A percentile compares a stretch with the other conserved stretches of the same genome.
Evolutionary conservation across 2,329 filamentous ascomycete genomes (phyloP).

Genomic region (Hymenoscyphus infarciens): DNA sequence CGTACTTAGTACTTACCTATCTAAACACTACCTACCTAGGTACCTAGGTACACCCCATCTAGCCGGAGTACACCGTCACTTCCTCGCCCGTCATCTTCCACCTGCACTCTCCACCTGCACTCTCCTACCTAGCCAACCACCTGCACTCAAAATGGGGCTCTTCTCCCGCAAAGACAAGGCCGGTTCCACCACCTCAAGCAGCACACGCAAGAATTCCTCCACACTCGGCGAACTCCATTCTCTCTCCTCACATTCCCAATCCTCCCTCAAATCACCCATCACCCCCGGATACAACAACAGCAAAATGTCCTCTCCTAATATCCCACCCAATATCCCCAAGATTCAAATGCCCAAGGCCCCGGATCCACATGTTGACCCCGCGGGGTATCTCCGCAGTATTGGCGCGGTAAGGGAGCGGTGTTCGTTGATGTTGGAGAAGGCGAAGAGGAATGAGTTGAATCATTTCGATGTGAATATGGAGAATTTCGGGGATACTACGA

Average conservation of each 20-base stretch:
- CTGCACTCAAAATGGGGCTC: constrained; percentile 28
- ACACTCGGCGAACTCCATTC: constrained; percentile 27
- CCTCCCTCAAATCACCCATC: constrained; percentile 31
- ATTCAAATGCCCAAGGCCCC: constrained; percentile 79
- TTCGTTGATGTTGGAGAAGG: constrained; percentile 58
- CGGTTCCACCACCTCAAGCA: constrained; percentile 21
- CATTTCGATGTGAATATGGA: constrained; percentile 69
- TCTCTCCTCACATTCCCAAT: constrained; percentile 26
- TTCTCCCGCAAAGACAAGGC: constrained; percentile 33
- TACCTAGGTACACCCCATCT: too few relatives aligned
- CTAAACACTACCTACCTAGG: too few relatives aligned
- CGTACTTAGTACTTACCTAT: too few relatives aligned
- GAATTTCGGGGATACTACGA: constrained; percentile 65
- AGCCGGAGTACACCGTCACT: neutral
- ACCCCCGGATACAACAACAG: constrained; percentile 29
- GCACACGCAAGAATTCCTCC: constrained; percentile 27
- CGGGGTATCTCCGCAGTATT: constrained; percentile 85
- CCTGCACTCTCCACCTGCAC: too few relatives aligned
- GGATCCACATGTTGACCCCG: constrained; percentile 83
- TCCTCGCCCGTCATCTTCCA: neutral
- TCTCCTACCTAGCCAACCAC: neutral
- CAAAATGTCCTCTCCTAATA: constrained; percentile 28
- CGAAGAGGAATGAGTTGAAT: constrained; percentile 62
- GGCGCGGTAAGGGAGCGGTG: constrained; percentile 77
- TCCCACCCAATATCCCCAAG: constrained; percentile 56